Evolutionary conservation across 1,284 basidiomycete species (phyloP).

Genomic region (Amylostereum areolatum): DNA sequence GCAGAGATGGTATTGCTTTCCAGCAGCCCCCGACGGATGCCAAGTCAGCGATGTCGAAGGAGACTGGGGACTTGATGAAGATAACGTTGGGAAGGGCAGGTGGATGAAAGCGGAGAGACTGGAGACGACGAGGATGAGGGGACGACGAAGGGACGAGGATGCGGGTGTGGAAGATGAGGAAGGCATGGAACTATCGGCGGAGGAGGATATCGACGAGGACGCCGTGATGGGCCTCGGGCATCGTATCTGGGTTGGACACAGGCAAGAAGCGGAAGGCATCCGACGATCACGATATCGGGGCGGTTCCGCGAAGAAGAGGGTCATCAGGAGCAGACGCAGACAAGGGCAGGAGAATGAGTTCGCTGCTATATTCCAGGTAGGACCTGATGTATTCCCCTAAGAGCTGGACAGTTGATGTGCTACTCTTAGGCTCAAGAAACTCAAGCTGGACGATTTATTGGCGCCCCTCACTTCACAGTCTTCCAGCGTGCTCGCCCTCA

Average conservation of each 20-base stretch:
- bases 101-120: conserved; percentile 14
- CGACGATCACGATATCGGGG: conserved; percentile 19
- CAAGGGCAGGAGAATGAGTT: conserved; percentile 72
- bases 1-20: neutral
- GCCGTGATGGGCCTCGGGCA: conserved; percentile 64
- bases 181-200: conserved; percentile 50
- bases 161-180: conserved; percentile 31
- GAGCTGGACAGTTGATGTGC: neutral
- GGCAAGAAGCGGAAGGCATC: conserved; percentile 71
- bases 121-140: conserved; percentile 25
- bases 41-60: conserved; percentile 4
- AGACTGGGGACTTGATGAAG: conserved; percentile 10
- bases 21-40: conserved; percentile 4
- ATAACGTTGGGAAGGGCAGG: conserved; percentile 16
- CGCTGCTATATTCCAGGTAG: conserved; percentile 46
- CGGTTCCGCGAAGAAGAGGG: conserved; percentile 48
- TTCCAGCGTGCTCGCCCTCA: conserved; percentile 56
- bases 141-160: conserved; percentile 31
- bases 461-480: conserved; percentile 57
- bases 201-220: conserved; percentile 49
- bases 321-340: conserved; percentile 69
- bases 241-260: conserved; percentile 66
- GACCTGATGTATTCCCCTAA: conserved; percentile 2
- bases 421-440: conserved; percentile 39
- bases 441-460: conserved; percentile 73